A percentile compares a stretch with the other conserved stretches of the same genome.
Conservation (phyloP, 495 filamentous ascomycete genomes). For the Apodospora peruviana region DNA sequence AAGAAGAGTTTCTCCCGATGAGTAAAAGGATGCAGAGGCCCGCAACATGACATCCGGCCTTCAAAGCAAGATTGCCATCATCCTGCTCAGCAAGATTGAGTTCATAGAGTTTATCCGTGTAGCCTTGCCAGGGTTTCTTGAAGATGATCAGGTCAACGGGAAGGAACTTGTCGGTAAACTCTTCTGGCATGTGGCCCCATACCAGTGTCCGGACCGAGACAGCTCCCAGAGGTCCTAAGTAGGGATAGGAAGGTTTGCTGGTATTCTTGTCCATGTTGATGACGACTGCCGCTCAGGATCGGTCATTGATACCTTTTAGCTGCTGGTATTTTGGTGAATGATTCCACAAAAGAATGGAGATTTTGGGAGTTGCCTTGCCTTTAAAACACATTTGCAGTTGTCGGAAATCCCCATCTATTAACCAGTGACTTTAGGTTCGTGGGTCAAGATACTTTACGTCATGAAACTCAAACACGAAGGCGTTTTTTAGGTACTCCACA, state of each 20-base stretch:
- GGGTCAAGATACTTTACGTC: too few relatives aligned
- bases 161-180: background rate
- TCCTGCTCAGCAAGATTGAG: background rate
- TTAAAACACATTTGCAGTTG: too few relatives aligned
- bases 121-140: background rate
- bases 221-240: background rate
- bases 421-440: too few relatives aligned
- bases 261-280: background rate
- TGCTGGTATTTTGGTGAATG: background rate
- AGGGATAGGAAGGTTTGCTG: background rate
- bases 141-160: background rate
- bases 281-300: background rate
- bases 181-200: background rate
- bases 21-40: background rate
- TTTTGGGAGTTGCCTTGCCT: background rate
- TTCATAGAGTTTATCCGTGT: background rate
- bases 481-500: too few relatives aligned
- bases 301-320: background rate
- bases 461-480: too few relatives aligned
- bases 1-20: background rate
- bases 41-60: background rate
- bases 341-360: background rate
- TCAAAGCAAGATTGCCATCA: background rate
- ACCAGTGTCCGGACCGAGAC: background rate
- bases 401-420: too few relatives aligned